Conservation (phyloP, 2,329 filamentous ascomycete genomes). For the Fusarium abutilonis region DNA sequence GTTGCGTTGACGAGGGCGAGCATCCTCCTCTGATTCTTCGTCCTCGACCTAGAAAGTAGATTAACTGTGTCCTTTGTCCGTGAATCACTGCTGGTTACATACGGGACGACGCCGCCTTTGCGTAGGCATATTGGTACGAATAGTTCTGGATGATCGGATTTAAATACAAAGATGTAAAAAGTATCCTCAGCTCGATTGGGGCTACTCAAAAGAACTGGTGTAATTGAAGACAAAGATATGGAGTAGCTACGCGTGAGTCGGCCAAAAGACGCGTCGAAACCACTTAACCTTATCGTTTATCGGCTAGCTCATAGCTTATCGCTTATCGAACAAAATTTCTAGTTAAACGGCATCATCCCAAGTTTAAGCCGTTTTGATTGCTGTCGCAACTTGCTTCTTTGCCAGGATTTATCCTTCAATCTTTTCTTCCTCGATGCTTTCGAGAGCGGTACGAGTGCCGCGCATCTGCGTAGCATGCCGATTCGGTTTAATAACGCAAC, state of each 20-base stretch:
- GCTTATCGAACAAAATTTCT: slow-evolving; percentile 45
- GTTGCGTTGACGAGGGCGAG: slow-evolving; percentile 48
- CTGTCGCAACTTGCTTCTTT: slow-evolving; percentile 21
- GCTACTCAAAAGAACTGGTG: not conserved
- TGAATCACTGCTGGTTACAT: slow-evolving; percentile 23
- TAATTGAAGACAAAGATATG: slow-evolving; percentile 1
- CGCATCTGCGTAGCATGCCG: slow-evolving; percentile 51
- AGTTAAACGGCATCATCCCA: not conserved
- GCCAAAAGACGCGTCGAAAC: slow-evolving; percentile 23
- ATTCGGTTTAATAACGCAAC: slow-evolving; percentile 45
- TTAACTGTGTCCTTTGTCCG: slow-evolving; percentile 16
- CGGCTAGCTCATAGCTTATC: slow-evolving; percentile 39
- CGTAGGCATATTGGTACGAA: slow-evolving; percentile 46
- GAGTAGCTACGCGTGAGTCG: slow-evolving; percentile 33
- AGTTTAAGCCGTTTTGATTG: slow-evolving; percentile 4
- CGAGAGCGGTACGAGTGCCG: slow-evolving; percentile 48
- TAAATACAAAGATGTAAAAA: not conserved
- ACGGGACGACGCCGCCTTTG: slow-evolving; percentile 50
- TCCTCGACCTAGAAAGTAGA: slow-evolving; percentile 33
- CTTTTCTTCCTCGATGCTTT: slow-evolving; percentile 48
- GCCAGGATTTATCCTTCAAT: slow-evolving; percentile 17
- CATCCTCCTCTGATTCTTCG: slow-evolving; percentile 49
- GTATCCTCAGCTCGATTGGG: not conserved
- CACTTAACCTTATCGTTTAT: slow-evolving; percentile 39
- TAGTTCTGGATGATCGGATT: not conserved